Base-by-base conservation (phyloP, 2,329 filamentous ascomycete genomes). In the Diaporthe capsici region DNA sequence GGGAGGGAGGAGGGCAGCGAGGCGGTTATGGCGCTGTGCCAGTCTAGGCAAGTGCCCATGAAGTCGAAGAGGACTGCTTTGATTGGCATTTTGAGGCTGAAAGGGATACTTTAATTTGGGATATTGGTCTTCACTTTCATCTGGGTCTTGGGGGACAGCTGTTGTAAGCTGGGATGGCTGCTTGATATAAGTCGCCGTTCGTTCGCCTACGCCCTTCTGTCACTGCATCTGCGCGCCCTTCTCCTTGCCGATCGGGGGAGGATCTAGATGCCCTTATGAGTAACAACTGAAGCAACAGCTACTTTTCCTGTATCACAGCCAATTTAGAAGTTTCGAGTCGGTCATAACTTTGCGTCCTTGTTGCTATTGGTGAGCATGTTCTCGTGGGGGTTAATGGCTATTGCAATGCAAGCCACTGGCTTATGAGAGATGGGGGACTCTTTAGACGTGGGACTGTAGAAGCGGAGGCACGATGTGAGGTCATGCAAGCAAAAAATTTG, bases 11-110 rank as follows among this genome's bases (percentile, higher is more conserved):
- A 10, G 2, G 86, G 87, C 2, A 87, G 79, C 4, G 82, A 79
- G 25, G 79, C 39, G n/a, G 83, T 77, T 13, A 86, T 82, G 51
- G 83, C 83, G 63, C 79, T 81, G 76, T 90, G 88, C 89, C 88
- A 91, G 80, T 91, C 85, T 4, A 89, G 87, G 77, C 88, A 90
- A 37, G 89, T 91, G 34, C 89, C 88, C 88, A 90, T 90, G 79
- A 90, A 88, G 81, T 91, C 87, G 81, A 90, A 90, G 77, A 90
- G 86, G 57, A 90, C 82, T 4, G 87, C 88, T 80, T 86, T 88
- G 75, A 86, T 71, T 37, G 68, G 68, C 53, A 60, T 72, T 17
- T 57, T 34, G 42, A 28, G 34, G 34, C 34, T 34, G 34, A 1
- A 8, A 34, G 34, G 34, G 34, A 34, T 34, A 9, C 34, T 34